Percentiles rank a stretch among this genome's conserved stretches.
Evolutionary conservation across 1,139 yeast species (phyloP).

Genomic region (Meyerozyma carpophila): DNA sequence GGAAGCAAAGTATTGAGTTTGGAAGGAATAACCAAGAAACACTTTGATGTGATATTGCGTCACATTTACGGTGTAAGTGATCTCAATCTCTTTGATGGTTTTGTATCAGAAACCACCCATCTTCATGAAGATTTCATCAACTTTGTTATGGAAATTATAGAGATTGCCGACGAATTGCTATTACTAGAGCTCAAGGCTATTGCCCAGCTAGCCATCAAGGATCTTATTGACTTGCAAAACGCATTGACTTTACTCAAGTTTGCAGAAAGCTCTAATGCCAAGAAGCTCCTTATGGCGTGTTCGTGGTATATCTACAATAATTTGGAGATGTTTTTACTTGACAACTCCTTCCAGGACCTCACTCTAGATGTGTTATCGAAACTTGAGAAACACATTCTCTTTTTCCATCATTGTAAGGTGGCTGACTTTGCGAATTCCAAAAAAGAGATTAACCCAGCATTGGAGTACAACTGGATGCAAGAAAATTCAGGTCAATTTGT

Average conservation of each 20-base stretch:
- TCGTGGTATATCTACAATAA: slow-evolving; percentile 67
- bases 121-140: slow-evolving; percentile 47
- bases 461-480: slow-evolving; percentile 16
- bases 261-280: slow-evolving; percentile 48
- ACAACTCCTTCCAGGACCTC: slow-evolving; percentile 27
- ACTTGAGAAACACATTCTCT: slow-evolving; percentile 24
- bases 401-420: slow-evolving; percentile 24
- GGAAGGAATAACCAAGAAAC: slow-evolving; percentile 32
- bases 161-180: slow-evolving; percentile 59
- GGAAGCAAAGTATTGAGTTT: slow-evolving; percentile 31
- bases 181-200: slow-evolving; percentile 54
- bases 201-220: slow-evolving; percentile 59
- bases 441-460: slow-evolving; percentile 12
- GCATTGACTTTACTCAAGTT: slow-evolving; percentile 53
- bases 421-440: slow-evolving; percentile 15
- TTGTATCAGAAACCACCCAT: slow-evolving; percentile 10
- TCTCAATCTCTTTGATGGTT: slow-evolving; percentile 37
- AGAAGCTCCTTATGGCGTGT: slow-evolving; percentile 54
- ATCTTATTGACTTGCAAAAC: slow-evolving; percentile 56
- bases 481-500: slow-evolving; percentile 18
- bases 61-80: slow-evolving; percentile 57
- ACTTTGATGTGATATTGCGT: slow-evolving; percentile 48
- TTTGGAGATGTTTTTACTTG: slow-evolving; percentile 57
- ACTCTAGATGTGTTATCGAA: slow-evolving; percentile 21
- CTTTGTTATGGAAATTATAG: slow-evolving; percentile 53